These are phyloP conservation scores for Puccinia brachypodii DNA, from an alignment of 1,284 basidiomycete genomes.

Conservation along the genomic window DNA sequence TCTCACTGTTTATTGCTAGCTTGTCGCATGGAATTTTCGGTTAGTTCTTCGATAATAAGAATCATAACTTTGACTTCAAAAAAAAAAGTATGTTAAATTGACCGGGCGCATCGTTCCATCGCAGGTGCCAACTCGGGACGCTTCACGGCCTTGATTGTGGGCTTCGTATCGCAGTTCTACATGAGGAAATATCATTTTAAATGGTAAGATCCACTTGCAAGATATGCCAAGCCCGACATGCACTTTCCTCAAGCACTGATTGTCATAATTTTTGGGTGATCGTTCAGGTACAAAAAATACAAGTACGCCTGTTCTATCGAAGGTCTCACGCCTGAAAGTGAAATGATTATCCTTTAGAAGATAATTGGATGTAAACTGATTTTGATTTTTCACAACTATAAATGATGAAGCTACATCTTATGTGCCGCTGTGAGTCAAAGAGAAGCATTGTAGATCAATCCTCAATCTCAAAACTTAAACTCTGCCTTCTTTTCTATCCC, in stretches of 20 bases:
- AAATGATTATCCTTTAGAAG: background rate
- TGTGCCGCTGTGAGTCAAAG: conserved; percentile 31
- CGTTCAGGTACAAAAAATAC: conserved; percentile 35
- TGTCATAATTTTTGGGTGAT: background rate
- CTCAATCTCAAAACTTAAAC: background rate
- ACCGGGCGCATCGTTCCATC: background rate
- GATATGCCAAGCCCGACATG: background rate
- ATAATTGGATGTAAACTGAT: background rate
- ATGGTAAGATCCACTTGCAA: conserved; percentile 22
- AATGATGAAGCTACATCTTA: conserved; percentile 33
- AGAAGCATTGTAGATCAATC: background rate
- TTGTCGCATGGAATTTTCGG: conserved; percentile 3
- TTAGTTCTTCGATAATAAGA: background rate
- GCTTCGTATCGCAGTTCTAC: conserved; percentile 41
- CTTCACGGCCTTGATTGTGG: conserved; percentile 27
- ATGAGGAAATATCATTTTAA: conserved; percentile 21
- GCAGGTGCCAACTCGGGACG: conserved; percentile 37
- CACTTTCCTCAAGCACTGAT: background rate
- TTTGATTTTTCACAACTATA: background rate
- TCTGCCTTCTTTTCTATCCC: background rate
- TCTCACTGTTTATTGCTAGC: conserved; percentile 2
- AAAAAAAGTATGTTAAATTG: background rate
- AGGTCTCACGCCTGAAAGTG: too few species aligned
- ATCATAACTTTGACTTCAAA: background rate
- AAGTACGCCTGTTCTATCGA: conserved; percentile 22